phyloP scores from a whole-genome alignment of 208 protist genomes.

The Trichomonas vaginalis region DNA sequence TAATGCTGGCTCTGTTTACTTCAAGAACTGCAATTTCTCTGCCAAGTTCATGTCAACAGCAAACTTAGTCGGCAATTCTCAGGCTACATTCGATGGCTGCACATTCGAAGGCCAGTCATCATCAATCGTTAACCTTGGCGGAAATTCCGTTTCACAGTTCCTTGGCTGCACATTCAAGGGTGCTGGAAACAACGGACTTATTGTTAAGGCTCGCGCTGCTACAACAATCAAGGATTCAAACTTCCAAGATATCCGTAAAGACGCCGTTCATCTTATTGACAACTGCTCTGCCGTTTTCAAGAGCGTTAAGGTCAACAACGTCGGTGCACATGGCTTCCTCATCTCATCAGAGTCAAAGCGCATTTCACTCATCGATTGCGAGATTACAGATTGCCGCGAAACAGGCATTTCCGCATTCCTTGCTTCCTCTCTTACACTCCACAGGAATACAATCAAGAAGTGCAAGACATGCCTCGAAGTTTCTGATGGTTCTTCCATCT shows the following conservation, averaged over 20 bases:
- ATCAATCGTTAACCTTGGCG: not conserved
- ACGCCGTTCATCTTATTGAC: not conserved
- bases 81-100: not conserved
- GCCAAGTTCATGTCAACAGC: not conserved
- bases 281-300: not conserved
- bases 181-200: not conserved
- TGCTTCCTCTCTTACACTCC: not conserved
- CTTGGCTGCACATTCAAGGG: not conserved
- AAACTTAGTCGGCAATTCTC: not conserved
- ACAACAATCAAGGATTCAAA: not conserved
- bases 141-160: not conserved
- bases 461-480: not conserved
- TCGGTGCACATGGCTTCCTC: not conserved
- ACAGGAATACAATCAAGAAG: not conserved
- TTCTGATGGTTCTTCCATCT: not conserved
- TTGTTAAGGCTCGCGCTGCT: not conserved
- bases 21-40: not conserved
- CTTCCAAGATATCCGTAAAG: not conserved
- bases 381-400: not conserved
- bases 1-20: not conserved
- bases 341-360: not conserved
- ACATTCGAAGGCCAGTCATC: not conserved
- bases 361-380: not conserved
- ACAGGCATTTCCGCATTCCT: not conserved
- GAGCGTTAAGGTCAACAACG: not conserved